Evolutionary conservation across 169 alveolate species (phyloP), one percentile per base, ranked within the genome.

Genomic region (Fabrea salina): DNA sequence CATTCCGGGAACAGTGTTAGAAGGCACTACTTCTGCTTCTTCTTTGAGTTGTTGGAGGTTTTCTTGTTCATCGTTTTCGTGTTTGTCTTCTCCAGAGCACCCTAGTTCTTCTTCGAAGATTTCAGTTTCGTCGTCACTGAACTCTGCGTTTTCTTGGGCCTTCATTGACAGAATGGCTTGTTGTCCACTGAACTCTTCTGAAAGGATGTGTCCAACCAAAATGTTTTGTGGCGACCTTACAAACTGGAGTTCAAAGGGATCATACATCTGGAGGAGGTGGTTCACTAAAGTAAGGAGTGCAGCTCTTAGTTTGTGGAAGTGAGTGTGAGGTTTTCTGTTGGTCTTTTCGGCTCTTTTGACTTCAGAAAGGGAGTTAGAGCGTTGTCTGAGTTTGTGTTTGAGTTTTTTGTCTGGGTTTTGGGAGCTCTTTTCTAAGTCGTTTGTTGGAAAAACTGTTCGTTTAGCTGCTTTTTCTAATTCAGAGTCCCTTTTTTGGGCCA

Each of bases 401-500:
- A 32, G 37, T 35, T 72, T 50, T 33, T 50, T 51, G 30, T 72
- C 25, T 11, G 11, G 11, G 11, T 72, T 72, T 8, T 19, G 37
- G 11, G 27, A 8, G 7, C 8, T 27, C 25, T 50, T 50, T 11
- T 47, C 70, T 7, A 50, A 8, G n/a, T 41, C 58, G 27, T 8
- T n/a, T 0, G 40, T 50, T 27, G 80, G 80, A 11, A 72, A 50
- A 25, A 61, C 80, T 3, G 77, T 37, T 25, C 53, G 56, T 59
- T 82, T 85, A 33, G 90, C 90, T 27, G 51, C 37, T 59, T 76
- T 43, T 37, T 74, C 85, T 33, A 85, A 50, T 30, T 80, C 88
- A 39, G 30, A 5, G 16, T 85, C 90, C 57, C 90, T 74, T 67
- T 82, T 85, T 47, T 85, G 64, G 16, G 82, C 57, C n/a, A 85